Evolutionary conservation across 2,329 filamentous ascomycete genomes (phyloP).

Genomic region (Pseudohalonectria lignicola): DNA sequence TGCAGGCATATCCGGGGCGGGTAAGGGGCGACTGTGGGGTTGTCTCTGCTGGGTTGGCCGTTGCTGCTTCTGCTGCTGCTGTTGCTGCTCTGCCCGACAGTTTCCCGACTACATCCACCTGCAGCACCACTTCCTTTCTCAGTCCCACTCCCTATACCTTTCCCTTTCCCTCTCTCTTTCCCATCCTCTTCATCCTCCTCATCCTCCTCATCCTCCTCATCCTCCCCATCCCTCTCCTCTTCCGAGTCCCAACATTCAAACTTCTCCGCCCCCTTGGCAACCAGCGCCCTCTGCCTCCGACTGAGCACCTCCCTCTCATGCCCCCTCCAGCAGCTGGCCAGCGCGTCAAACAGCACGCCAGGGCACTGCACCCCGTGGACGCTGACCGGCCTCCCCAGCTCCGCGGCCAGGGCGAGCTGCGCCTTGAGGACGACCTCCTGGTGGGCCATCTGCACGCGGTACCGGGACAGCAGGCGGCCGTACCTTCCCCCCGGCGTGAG

Average conservation of each 20-base stretch:
- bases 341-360: conserved; percentile 54
- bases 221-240: conserved; percentile 5
- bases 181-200: conserved; percentile 18
- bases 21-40: conserved; percentile 38
- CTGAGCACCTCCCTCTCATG: conserved; percentile 52
- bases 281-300: conserved; percentile 42
- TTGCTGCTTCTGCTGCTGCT: no score
- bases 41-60: no score
- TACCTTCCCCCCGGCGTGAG: conserved; percentile 62
- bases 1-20: conserved; percentile 88
- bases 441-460: conserved; percentile 57
- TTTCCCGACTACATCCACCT: no score
- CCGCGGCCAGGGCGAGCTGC: conserved; percentile 62
- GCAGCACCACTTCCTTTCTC: no score
- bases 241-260: conserved; percentile 18
- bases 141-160: no score
- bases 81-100: conserved; percentile 5
- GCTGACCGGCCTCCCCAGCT: conserved; percentile 53
- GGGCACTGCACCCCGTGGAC: conserved; percentile 70
- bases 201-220: conserved; percentile 24
- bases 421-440: conserved; percentile 55
- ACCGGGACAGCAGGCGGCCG: conserved; percentile 54
- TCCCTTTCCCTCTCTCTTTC: no score
- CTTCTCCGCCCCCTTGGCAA: conserved; percentile 35
- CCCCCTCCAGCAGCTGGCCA: conserved; percentile 59